These are phyloP conservation scores for Phylloboletellus chloephorus DNA, from an alignment of 1,284 basidiomycete genomes.

Conservation along the genomic window DNA sequence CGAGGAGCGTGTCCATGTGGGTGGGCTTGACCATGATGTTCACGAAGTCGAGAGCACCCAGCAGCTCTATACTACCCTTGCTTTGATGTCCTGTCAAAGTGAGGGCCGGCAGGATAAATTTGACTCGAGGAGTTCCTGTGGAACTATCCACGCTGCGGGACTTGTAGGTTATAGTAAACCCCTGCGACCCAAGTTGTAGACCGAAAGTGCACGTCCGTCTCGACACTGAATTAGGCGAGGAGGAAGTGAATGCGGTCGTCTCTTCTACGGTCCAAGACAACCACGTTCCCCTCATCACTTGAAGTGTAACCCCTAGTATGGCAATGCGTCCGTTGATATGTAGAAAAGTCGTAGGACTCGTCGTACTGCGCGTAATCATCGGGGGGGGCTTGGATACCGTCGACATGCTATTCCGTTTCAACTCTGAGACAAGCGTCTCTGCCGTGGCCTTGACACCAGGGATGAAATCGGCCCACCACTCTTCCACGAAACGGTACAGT, in stretches of 20 bases:
- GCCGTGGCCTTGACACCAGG: conserved; percentile 62
- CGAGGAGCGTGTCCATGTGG: conserved; percentile 74
- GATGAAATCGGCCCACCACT: conserved; percentile 75
- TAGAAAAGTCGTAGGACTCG: conserved; percentile 29
- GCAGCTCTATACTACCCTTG: conserved; percentile 44
- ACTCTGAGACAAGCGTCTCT: conserved; percentile 59
- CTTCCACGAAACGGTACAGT: conserved; percentile 69
- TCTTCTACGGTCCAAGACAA: conserved; percentile 63
- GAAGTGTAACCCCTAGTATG: conserved; percentile 54
- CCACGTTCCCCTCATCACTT: conserved; percentile 83
- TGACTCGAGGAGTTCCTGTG: conserved; percentile 44
- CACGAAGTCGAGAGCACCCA: conserved; percentile 62
- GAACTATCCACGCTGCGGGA: conserved; percentile 33
- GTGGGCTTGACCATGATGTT: conserved; percentile 70
- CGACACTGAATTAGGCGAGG: conserved; percentile 34
- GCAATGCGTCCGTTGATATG: conserved; percentile 49
- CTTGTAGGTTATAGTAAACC: conserved; percentile 56
- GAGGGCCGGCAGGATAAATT: conserved; percentile 59
- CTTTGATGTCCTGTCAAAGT: conserved; percentile 55
- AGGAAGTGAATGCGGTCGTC: conserved; percentile 43
- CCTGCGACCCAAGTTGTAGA: conserved; percentile 57
- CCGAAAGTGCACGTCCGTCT: conserved; percentile 49
- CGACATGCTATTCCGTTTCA: conserved; percentile 36
- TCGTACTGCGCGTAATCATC: conserved; percentile 26
- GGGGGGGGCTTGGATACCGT: conserved; percentile 20